Evolutionary conservation across 2,329 filamentous ascomycete genomes (phyloP).

Genomic region (Fusarium musae): DNA sequence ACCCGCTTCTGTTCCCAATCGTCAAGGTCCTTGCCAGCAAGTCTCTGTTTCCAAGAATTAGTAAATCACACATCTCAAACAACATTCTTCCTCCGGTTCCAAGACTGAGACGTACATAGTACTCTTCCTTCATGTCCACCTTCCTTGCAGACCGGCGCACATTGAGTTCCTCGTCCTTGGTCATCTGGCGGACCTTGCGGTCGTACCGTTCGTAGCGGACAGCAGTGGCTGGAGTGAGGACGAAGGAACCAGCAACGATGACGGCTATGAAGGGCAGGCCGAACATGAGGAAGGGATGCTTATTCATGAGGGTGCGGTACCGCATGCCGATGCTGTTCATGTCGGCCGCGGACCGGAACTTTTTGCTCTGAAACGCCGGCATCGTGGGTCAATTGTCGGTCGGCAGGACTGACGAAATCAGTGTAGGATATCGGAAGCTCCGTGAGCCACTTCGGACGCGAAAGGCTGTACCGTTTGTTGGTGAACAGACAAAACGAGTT

Average conservation of each 20-base stretch:
- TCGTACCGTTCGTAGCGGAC: conserved; percentile 94
- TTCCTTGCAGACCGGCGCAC: conserved; percentile 76
- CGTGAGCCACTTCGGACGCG: conserved; percentile 6
- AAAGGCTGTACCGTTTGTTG: not conserved
- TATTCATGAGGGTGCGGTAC: conserved; percentile 80
- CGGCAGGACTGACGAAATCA: conserved; percentile 6
- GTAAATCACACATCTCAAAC: conserved; percentile 3
- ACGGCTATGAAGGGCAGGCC: conserved; percentile 91
- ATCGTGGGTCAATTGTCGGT: conserved; percentile 37
- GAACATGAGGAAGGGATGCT: conserved; percentile 90
- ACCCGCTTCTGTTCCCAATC: conserved; percentile 98
- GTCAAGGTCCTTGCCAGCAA: conserved; percentile 86
- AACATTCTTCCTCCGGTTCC: conserved; percentile 1
- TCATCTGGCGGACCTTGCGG: conserved; percentile 85
- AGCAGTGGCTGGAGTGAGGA: conserved; percentile 92
- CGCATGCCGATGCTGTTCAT: conserved; percentile 75
- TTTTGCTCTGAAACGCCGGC: conserved; percentile 73
- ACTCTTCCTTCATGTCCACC: conserved; percentile 86
- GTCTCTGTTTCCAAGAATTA: conserved; percentile 42
- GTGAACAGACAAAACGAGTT: conserved; percentile 4
- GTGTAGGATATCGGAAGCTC: conserved; percentile 12
- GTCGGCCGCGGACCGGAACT: conserved; percentile 75
- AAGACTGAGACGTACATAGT: conserved; percentile 72
- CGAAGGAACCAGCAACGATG: conserved; percentile 92
- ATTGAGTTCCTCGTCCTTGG: conserved; percentile 85